phyloP scores from a whole-genome alignment of 1,139 yeast species.

The Candida albicans region DNA sequence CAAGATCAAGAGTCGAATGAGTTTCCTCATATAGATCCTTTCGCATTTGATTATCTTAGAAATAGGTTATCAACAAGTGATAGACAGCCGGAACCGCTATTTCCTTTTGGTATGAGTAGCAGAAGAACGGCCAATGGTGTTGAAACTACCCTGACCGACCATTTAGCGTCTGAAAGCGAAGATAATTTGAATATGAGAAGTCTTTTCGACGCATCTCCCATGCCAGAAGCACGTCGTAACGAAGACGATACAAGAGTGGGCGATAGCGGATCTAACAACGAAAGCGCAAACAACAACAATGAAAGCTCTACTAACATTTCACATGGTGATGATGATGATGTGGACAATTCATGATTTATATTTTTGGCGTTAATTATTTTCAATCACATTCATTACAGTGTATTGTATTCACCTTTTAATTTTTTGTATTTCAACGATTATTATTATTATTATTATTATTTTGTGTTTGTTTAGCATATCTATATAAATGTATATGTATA shows the following conservation, averaged over 20 bases:
- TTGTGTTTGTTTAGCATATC: neutral
- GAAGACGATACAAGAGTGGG: neutral
- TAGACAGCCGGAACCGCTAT: constrained; percentile 25
- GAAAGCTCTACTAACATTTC: neutral
- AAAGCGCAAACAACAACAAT: neutral
- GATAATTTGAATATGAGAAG: constrained; percentile 7
- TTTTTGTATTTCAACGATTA: too few relatives aligned
- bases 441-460: too few relatives aligned
- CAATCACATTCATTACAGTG: too few relatives aligned
- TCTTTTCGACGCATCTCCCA: constrained; percentile 6
- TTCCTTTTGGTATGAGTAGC: constrained; percentile 53
- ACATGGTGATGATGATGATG: too few relatives aligned
- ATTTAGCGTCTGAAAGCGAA: neutral
- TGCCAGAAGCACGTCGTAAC: constrained; percentile 2
- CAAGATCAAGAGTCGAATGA: neutral
- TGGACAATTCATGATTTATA: neutral
- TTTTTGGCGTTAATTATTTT: too few relatives aligned
- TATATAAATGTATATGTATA: neutral
- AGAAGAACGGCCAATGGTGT: constrained; percentile 52
- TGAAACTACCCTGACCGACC: constrained; percentile 28
- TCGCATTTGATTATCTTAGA: constrained; percentile 26
- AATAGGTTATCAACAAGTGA: constrained; percentile 13
- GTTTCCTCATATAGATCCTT: constrained; percentile 13
- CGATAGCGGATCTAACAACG: neutral
- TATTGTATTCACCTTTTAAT: too few relatives aligned